Evolutionary conservation across 192 early-diverging fungal species (phyloP).

Genomic region (Podila epicladia): DNA sequence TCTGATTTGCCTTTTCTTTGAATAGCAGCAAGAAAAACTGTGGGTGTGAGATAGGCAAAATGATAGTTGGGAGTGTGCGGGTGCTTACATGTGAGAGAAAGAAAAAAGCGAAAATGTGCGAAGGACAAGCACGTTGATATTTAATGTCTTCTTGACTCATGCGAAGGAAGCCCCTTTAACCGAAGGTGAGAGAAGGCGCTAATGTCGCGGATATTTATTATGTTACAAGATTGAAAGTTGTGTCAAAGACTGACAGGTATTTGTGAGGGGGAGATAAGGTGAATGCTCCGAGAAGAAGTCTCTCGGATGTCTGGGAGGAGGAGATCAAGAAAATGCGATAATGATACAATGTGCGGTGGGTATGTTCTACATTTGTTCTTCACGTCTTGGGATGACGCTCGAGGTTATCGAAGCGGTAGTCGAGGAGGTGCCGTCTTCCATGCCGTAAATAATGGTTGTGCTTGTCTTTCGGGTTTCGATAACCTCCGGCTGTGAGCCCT

Average conservation of each 20-base stretch:
- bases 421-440: slow-evolving; percentile 25
- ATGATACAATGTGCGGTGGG: not conserved
- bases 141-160: no score
- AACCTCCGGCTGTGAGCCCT: slow-evolving; percentile 16
- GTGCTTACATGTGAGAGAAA: no score
- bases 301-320: not conserved
- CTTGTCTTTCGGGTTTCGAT: not conserved
- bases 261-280: not conserved
- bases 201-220: no score
- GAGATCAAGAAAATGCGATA: not conserved
- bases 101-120: no score
- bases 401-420: slow-evolving; percentile 26
- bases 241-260: slow-evolving; percentile 5
- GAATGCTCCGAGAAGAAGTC: not conserved
- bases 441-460: slow-evolving; percentile 16
- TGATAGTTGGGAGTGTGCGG: no score
- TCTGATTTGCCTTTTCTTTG: no score
- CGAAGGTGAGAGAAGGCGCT: no score
- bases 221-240: not conserved
- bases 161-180: no score
- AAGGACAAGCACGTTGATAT: no score
- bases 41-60: no score
- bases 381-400: slow-evolving; percentile 39
- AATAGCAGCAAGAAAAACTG: no score
- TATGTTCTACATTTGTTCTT: slow-evolving; percentile 32